Evolutionary conservation across 129 eudicot genomes (phyloP).

Genomic region (Gnaphalium uliginosum): DNA sequence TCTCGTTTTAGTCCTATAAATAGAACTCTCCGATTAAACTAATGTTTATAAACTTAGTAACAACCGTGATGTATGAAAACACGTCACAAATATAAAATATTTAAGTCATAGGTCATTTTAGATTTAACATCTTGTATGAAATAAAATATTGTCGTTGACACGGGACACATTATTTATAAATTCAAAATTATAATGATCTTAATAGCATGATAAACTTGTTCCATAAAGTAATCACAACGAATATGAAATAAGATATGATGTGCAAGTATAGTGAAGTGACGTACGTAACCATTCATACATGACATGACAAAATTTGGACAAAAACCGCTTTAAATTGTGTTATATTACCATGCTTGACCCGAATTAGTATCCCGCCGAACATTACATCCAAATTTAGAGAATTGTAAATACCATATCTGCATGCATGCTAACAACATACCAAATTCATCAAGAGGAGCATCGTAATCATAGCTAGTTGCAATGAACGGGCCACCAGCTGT

Average conservation of each 20-base stretch:
- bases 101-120: slow-evolving; percentile 6
- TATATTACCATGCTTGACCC: slow-evolving; percentile 13
- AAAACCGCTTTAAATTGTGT: not conserved
- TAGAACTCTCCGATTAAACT: slow-evolving; percentile 1
- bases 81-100: not conserved
- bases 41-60: slow-evolving; percentile 24
- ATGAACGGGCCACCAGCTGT: slow-evolving; percentile 98
- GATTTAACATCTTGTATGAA: slow-evolving; percentile 12
- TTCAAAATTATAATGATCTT: not conserved
- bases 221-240: slow-evolving; percentile 16
- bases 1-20: slow-evolving; percentile 43
- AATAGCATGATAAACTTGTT: slow-evolving; percentile 13
- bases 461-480: slow-evolving; percentile 98
- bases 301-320: slow-evolving; percentile 18
- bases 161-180: not conserved
- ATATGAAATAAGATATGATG: slow-evolving; percentile 22
- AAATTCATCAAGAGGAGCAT: slow-evolving; percentile 98
- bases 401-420: slow-evolving; percentile 9
- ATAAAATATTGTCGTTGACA: slow-evolving; percentile 10
- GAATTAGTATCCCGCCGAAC: slow-evolving; percentile 12
- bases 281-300: slow-evolving; percentile 11
- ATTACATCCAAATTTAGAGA: slow-evolving; percentile 30
- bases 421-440: slow-evolving; percentile 52
- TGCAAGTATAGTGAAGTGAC: slow-evolving; percentile 18
- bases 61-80: slow-evolving; percentile 5